Evolutionary conservation across 1,139 yeast genomes (phyloP), one percentile per base, ranked within the genome.

Genomic region (Suhomyces maxii): DNA sequence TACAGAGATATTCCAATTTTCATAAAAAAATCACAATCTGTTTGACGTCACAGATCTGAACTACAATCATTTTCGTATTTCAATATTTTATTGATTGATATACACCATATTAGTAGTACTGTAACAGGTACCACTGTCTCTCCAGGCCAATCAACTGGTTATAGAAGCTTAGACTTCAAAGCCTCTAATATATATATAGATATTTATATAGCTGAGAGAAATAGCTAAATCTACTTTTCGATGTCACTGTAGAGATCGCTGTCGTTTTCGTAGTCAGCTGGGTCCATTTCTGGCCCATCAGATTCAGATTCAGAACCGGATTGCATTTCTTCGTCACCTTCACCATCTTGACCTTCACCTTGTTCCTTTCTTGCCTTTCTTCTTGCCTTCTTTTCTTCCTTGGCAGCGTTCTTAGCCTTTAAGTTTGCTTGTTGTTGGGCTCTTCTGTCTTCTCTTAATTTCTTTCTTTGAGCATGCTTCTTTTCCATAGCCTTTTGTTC

Each of bases 371-470:
- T 80, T 44, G 80, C 86, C 61, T 80, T 75, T 59, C 86, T 86
- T 57, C 95, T 81, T 55, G 82, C 83, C 60, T 84, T 84, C 70
- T 86, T 87, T 11, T 82, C 86, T 40, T 80, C 83, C 63, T 86
- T 86, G 59, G 77, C 84, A 39, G 83, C 90, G 53, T 82, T 81
- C 77, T 91, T 91, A 53, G 79, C 82, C 40, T 83, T 79, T 45
- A 91, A 87, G 59, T 90, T 89, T 44, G 79, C 90, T 57, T 83
- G 84, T 68, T 91, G 98, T 58, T 79, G 83, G 56, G 82, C 80
- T 65, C 88, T 80, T 71, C 98, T 81, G 59, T 82, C 77, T 26
- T 79, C 86, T 68, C 84, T 88, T 55, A 85, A 68, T 59, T 77
- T 79, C 59, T 77, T 75, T 63, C 80, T 81, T 52, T 73, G 73